Base-by-base conservation (phyloP, 2,329 filamentous ascomycete species). In the Neonectria neomacrospora region DNA sequence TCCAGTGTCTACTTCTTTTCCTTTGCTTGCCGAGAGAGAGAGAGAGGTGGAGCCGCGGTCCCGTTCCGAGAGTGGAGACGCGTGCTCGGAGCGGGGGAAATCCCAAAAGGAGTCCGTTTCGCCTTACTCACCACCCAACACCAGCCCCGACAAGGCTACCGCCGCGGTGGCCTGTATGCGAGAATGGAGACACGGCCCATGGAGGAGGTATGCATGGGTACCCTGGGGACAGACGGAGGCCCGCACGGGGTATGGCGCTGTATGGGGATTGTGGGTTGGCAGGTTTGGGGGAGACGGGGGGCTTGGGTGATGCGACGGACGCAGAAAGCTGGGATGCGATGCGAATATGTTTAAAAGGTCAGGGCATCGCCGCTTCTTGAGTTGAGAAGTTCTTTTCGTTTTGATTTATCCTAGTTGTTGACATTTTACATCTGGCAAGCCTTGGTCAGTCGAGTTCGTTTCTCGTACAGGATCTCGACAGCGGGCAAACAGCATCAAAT, bases 331-430 rank as follows among this genome's bases (percentile, higher is more conserved):
- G 23, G 12, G 22, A 48, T 30, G 16, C 6, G 23, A 48, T 18
- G 28, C 42, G n/a, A n/a, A n/a, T n/a, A n/a, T n/a, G 53, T 26
- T 61, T 56, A 61, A 61, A 61, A 61, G 52, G 52, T 45, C 44
- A 8, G 28, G 28, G 16, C 45, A n/a, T 48, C 52, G 52, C 58
- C 52, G 58, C 37, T 34, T 26, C 28, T 18, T 58, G 37, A 37
- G 16, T 5, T 16, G 34, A n/a, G 14, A 5, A 6, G 16, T 37
- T 37, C 7, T 16, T 37, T 3, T 16, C 14, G 23, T 26, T n/a
- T 37, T 37, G 16, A 14, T 37, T n/a, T n/a, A n/a, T n/a, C n/a
- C n/a, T n/a, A n/a, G n/a, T n/a, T 37, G 16, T 8, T 16, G 34
- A n/a, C 34, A 16, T 37, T 37, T 14, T 37, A 10, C 8, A n/a